Conservation (phyloP, 2,329 filamentous ascomycete species). For the Colletotrichum sp. region DNA sequence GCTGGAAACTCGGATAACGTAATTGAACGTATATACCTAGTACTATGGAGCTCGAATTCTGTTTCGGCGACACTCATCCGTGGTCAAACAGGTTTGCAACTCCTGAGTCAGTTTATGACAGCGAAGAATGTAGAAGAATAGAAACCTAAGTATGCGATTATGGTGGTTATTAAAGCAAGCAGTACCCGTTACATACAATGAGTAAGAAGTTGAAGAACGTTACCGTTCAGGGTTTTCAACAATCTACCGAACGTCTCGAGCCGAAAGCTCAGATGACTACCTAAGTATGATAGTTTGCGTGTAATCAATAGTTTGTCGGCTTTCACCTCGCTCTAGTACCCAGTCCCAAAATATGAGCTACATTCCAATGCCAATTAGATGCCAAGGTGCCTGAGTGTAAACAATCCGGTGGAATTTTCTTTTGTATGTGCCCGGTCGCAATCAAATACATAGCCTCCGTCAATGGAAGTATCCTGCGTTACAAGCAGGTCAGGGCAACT, state of each 20-base stretch:
- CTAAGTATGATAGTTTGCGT: neutral
- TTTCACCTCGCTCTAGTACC: neutral
- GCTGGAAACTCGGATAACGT: neutral
- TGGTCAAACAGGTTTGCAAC: no score
- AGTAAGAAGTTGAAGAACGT: neutral
- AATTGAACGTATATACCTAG: no score
- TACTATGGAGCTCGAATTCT: no score
- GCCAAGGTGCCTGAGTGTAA: neutral
- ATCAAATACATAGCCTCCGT: no score
- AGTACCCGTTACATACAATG: rapidly evolving
- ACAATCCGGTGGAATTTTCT: neutral
- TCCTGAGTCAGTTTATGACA: no score
- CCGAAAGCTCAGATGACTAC: neutral
- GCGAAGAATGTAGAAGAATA: neutral
- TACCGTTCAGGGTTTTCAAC: neutral
- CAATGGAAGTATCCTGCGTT: neutral
- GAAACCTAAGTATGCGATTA: neutral
- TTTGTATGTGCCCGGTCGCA: neutral
- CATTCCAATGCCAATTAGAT: neutral
- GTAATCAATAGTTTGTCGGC: neutral
- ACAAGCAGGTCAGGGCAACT: neutral
- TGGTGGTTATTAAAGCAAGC: neutral
- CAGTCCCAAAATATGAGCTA: neutral
- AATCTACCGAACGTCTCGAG: neutral
- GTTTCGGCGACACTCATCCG: no score